Percentiles rank a stretch among this genome's conserved stretches.
phyloP scores from a whole-genome alignment of 441 rosid genomes.

The Mallotus repandus region DNA sequence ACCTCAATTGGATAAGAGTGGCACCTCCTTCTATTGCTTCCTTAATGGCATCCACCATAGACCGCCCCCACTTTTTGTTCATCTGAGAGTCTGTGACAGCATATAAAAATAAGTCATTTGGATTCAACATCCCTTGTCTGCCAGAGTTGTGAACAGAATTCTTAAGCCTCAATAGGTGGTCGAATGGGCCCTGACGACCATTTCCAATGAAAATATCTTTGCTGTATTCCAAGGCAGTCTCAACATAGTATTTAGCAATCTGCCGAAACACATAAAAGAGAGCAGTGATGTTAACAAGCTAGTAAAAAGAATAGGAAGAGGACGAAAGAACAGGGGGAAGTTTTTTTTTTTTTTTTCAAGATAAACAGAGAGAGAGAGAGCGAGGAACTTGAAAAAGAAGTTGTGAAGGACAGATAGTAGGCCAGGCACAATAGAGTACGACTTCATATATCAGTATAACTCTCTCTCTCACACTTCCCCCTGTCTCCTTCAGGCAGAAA shows the following conservation, averaged over 20 bases:
- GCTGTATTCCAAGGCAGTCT: constrained; percentile 68
- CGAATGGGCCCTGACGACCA: constrained; percentile 94
- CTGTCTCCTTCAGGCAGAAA: background rate
- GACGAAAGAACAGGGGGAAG: no score
- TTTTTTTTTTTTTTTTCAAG: no score
- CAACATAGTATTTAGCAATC: constrained; percentile 72
- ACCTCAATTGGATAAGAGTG: constrained; percentile 88
- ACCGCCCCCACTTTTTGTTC: constrained; percentile 80
- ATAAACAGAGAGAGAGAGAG: no score
- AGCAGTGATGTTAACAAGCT: constrained; percentile 6
- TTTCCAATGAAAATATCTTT: constrained; percentile 77
- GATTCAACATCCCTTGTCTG: constrained; percentile 45
- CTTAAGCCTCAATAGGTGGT: constrained; percentile 70
- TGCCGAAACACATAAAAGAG: constrained; percentile 33
- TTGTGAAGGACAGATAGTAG: background rate
- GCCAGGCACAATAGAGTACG: background rate
- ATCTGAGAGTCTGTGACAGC: constrained; percentile 86
- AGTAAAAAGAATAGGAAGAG: background rate
- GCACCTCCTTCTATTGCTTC: constrained; percentile 90
- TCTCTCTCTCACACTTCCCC: background rate
- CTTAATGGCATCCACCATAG: constrained; percentile 63
- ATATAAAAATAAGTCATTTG: constrained; percentile 67
- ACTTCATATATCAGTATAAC: background rate
- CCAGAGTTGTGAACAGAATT: constrained; percentile 29
- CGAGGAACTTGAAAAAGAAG: background rate